A percentile compares a stretch with the other conserved stretches of the same genome.
These are phyloP conservation scores for Erodium texanum DNA, from an alignment of 441 rosid species.

Conservation along the genomic window DNA sequence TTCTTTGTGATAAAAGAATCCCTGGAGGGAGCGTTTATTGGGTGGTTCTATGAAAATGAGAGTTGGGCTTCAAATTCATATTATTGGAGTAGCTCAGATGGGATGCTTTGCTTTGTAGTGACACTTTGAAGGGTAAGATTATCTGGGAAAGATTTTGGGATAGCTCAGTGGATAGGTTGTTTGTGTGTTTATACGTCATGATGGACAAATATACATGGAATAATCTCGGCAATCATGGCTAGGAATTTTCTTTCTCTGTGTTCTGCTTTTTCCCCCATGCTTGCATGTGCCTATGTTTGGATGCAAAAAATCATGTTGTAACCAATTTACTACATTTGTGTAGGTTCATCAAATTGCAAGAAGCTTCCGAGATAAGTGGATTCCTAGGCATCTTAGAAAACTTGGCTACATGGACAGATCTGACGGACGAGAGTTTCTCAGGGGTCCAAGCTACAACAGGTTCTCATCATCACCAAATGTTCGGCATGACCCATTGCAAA, in stretches of 20 bases:
- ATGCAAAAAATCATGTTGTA: slow-evolving; percentile 5
- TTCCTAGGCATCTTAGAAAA: slow-evolving; percentile 59
- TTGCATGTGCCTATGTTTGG: neutral
- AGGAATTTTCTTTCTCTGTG: neutral
- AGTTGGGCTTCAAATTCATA: neutral
- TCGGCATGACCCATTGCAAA: slow-evolving; percentile 37
- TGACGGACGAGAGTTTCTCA: slow-evolving; percentile 42
- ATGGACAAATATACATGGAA: neutral
- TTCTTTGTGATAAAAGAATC: no score
- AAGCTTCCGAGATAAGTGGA: slow-evolving; percentile 76
- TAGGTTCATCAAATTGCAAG: slow-evolving; percentile 98
- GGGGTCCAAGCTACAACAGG: slow-evolving; percentile 37
- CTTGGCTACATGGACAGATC: slow-evolving; percentile 48
- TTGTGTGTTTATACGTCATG: neutral
- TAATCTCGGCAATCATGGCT: neutral
- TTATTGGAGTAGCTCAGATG: no score
- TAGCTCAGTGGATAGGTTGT: no score
- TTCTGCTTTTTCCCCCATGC: neutral
- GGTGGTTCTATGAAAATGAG: neutral
- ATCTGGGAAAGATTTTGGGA: no score
- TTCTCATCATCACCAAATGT: slow-evolving; percentile 37
- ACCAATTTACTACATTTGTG: slow-evolving; percentile 12
- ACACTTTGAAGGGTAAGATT: no score
- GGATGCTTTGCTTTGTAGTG: no score
- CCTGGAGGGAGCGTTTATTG: neutral